Conservation (phyloP, 2,329 filamentous ascomycete species). For the Arachnomyces sp. region DNA sequence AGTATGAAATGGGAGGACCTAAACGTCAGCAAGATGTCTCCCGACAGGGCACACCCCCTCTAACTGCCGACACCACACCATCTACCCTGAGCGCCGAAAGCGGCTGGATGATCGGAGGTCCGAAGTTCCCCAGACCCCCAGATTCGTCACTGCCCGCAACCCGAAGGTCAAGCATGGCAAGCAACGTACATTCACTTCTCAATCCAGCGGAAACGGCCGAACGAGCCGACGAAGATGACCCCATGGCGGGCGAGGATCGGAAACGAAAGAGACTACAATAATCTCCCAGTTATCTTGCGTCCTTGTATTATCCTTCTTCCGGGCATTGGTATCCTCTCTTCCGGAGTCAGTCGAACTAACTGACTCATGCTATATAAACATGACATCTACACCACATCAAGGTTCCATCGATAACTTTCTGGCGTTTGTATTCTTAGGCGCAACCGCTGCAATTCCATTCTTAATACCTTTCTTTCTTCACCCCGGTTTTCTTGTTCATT, state of each 20-base stretch:
- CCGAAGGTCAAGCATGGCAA: slow-evolving; percentile 61
- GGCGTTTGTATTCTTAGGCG: too few species aligned
- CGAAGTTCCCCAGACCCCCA: slow-evolving; percentile 28
- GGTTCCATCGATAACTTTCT: too few species aligned
- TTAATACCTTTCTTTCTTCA: too few species aligned
- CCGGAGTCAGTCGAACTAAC: too few species aligned
- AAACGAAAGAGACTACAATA: slow-evolving; percentile 52
- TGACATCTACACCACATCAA: too few species aligned
- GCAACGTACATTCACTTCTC: slow-evolving; percentile 57
- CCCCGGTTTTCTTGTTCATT: too few species aligned
- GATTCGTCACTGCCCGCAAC: slow-evolving; percentile 49
- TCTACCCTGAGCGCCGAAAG: slow-evolving; percentile 45
- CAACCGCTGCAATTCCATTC: too few species aligned
- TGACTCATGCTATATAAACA: too few species aligned
- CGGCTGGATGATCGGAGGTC: slow-evolving; percentile 48
- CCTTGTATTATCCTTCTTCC: slow-evolving; percentile 2
- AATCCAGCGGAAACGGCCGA: slow-evolving; percentile 63
- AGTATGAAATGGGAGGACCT: slow-evolving; percentile 56
- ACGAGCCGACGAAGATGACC: slow-evolving; percentile 55
- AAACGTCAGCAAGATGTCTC: slow-evolving; percentile 38
- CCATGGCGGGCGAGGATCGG: slow-evolving; percentile 46
- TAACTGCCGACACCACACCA: slow-evolving; percentile 37
- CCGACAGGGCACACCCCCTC: slow-evolving; percentile 47
- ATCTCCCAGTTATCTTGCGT: slow-evolving; percentile 1
- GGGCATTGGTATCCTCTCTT: too few species aligned